A percentile compares a stretch with the other conserved stretches of the same genome.
phyloP scores from a whole-genome alignment of 2,329 filamentous ascomycete genomes.

The Endoconidiophora laricicola region DNA sequence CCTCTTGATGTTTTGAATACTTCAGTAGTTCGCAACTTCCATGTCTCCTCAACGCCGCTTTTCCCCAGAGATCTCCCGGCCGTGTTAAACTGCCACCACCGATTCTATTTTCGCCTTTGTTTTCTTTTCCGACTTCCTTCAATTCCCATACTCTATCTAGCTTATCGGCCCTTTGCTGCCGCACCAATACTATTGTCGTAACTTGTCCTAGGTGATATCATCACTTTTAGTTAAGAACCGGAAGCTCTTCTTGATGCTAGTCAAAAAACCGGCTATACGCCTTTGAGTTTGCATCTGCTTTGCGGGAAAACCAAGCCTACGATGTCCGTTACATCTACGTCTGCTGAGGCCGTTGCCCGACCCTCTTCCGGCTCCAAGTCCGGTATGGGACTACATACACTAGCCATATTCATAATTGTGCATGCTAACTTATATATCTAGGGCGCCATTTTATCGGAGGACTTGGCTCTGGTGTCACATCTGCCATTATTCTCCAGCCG shows the following conservation, averaged over 20 bases:
- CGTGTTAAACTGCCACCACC: background rate
- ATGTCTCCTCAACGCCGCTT: background rate
- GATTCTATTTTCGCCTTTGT: no score
- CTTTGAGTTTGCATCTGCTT: background rate
- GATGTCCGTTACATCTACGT: slow-evolving; percentile 1
- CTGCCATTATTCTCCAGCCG: slow-evolving; percentile 81
- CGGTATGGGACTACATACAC: background rate
- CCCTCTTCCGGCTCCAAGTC: slow-evolving; percentile 11
- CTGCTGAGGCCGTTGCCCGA: slow-evolving; percentile 1
- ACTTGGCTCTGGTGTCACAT: slow-evolving; percentile 70
- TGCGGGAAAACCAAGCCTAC: background rate
- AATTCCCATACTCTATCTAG: no score
- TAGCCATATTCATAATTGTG: background rate
- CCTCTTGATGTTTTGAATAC: background rate
- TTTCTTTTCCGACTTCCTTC: no score
- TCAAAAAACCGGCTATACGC: no score
- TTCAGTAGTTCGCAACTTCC: background rate
- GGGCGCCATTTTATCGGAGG: slow-evolving; percentile 81
- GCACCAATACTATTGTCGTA: no score
- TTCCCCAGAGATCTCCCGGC: background rate
- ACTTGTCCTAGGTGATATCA: no score
- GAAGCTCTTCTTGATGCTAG: no score
- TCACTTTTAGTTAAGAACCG: no score
- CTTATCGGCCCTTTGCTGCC: no score
- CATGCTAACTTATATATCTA: slow-evolving; percentile 19